Evolutionary conservation across 1,139 yeast genomes (phyloP).

Genomic region (Eremothecium sinecaudum): DNA sequence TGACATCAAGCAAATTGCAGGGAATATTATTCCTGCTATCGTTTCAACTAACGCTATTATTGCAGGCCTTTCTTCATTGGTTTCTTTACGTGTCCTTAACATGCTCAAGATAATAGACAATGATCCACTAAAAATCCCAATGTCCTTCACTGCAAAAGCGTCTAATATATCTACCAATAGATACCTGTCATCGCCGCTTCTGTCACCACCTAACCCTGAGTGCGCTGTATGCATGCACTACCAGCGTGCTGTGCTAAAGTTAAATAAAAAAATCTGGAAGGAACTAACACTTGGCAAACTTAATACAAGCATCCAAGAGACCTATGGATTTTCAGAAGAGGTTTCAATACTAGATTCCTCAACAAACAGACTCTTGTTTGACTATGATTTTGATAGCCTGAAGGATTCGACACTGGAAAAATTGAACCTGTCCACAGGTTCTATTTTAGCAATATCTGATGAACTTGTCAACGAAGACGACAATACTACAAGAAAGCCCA

Average conservation of each 20-base stretch:
- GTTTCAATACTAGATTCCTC: constrained; percentile 55
- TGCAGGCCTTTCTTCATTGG: constrained; percentile 77
- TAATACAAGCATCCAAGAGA: constrained; percentile 38
- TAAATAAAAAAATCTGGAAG: constrained; percentile 25
- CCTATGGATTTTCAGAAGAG: constrained; percentile 56
- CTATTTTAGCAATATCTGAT: constrained; percentile 49
- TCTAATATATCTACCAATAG: constrained; percentile 41
- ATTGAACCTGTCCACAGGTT: constrained; percentile 51
- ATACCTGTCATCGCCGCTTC: constrained; percentile 54
- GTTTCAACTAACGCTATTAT: constrained; percentile 96
- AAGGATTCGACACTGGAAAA: constrained; percentile 39
- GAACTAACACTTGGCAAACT: constrained; percentile 34
- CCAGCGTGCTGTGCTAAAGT: constrained; percentile 41
- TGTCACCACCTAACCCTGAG: constrained; percentile 51
- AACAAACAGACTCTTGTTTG: constrained; percentile 60
- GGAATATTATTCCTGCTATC: constrained; percentile 95
- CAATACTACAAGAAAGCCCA: constrained; percentile 53
- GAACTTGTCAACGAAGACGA: constrained; percentile 45
- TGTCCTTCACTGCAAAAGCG: constrained; percentile 59
- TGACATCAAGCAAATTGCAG: constrained; percentile 89
- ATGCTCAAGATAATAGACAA: constrained; percentile 20
- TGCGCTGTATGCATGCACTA: constrained; percentile 66
- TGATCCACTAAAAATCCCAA: constrained; percentile 31
- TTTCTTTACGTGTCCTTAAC: constrained; percentile 49
- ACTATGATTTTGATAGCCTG: constrained; percentile 83